A percentile compares a stretch with the other conserved stretches of the same genome.
These are phyloP conservation scores for Boechera stricta DNA, from an alignment of 345 rosid genomes.

Conservation along the genomic window DNA sequence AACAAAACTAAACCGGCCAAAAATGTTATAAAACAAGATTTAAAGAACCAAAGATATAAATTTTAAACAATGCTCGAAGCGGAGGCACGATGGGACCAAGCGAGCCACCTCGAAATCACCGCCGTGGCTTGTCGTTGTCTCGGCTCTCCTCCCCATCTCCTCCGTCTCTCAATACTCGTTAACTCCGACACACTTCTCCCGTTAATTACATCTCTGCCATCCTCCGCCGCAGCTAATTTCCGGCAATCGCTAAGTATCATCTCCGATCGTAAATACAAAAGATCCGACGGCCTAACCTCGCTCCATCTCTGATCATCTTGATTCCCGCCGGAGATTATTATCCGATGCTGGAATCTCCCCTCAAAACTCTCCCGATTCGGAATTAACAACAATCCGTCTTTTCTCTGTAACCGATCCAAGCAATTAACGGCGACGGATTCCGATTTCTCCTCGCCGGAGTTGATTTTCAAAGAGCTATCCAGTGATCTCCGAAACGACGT, in stretches of 20 bases:
- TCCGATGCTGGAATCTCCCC: conserved; percentile 71
- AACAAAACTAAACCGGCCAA: conserved; percentile 25
- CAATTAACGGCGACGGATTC: conserved; percentile 51
- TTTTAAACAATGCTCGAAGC: conserved; percentile 38
- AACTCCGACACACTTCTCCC: conserved; percentile 82
- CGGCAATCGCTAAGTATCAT: conserved; percentile 67
- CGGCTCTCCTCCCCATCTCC: conserved; percentile 44
- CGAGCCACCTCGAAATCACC: conserved; percentile 53
- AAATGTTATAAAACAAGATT: conserved; percentile 18
- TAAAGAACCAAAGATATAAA: not conserved
- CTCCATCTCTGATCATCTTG: conserved; percentile 68
- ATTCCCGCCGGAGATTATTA: conserved; percentile 60
- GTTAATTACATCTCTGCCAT: conserved; percentile 64
- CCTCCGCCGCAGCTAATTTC: conserved; percentile 37
- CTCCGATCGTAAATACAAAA: conserved; percentile 69
- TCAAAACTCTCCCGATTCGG: conserved; percentile 43
- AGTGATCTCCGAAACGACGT: conserved; percentile 58
- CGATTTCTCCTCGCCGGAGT: conserved; percentile 32
- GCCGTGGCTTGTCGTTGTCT: conserved; percentile 58
- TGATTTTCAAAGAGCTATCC: conserved; percentile 51
- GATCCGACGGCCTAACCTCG: conserved; percentile 73
- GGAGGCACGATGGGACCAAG: conserved; percentile 46
- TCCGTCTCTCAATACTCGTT: conserved; percentile 66
- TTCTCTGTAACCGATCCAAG: conserved; percentile 57
- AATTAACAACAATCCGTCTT: conserved; percentile 64